These are phyloP conservation scores for Leonotis leonurus DNA, from an alignment of 257 asterid genomes.

Conservation along the genomic window DNA sequence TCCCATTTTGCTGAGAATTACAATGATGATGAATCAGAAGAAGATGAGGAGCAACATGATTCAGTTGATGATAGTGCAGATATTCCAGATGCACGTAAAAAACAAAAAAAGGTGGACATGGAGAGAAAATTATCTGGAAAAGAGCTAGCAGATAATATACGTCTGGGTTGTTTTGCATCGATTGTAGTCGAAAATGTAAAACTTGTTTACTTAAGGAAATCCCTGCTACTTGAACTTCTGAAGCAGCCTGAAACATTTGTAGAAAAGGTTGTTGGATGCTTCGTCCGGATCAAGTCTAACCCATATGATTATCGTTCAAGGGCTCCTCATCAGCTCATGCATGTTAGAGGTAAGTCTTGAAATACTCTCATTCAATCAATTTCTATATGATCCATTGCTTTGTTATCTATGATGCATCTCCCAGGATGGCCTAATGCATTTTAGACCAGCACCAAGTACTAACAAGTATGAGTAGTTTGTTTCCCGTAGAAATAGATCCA, in stretches of 20 bases:
- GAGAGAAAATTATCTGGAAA: slow-evolving; percentile 22
- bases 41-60: slow-evolving; percentile 33
- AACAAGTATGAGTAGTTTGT: neutral
- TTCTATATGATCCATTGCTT: slow-evolving; percentile 9
- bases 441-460: slow-evolving; percentile 4
- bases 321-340: slow-evolving; percentile 51
- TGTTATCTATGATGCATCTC: neutral
- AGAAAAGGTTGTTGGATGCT: slow-evolving; percentile 66
- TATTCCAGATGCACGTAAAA: slow-evolving; percentile 16
- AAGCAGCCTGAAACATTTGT: slow-evolving; percentile 52
- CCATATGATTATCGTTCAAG: slow-evolving; percentile 33
- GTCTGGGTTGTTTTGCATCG: slow-evolving; percentile 44
- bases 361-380: slow-evolving; percentile 3
- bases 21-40: slow-evolving; percentile 42
- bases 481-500: neutral
- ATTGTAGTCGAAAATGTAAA: slow-evolving; percentile 56
- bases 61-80: slow-evolving; percentile 23
- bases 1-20: slow-evolving; percentile 48
- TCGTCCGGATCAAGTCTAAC: slow-evolving; percentile 50
- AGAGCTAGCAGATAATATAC: slow-evolving; percentile 17
- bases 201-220: slow-evolving; percentile 69
- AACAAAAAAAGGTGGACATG: slow-evolving; percentile 22
- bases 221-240: slow-evolving; percentile 43
- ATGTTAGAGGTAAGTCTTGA: slow-evolving; percentile 61
- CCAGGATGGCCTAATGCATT: neutral